A percentile compares a stretch with the other conserved stretches of the same genome.
phyloP scores from a whole-genome alignment of 2,329 filamentous ascomycete genomes.

The Tothia fuscella region DNA sequence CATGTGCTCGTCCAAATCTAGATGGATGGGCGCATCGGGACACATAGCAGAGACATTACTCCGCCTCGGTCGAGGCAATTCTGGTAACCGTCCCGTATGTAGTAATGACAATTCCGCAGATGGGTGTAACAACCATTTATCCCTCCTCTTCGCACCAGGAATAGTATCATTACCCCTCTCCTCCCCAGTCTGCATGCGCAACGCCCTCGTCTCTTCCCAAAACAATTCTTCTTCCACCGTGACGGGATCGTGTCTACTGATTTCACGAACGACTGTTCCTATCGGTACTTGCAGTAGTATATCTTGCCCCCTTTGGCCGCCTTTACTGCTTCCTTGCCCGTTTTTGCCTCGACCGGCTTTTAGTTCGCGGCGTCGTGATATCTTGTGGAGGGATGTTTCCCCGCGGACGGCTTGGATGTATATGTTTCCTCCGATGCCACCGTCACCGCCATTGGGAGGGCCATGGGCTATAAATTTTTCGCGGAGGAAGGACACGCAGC shows the following conservation, averaged over 20 bases:
- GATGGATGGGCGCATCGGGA: conserved; percentile 55
- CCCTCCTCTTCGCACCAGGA: conserved; percentile 22
- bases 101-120: conserved; percentile 56
- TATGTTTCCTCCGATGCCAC: conserved; percentile 79
- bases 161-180: not conserved
- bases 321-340: conserved; percentile 60
- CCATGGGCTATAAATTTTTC: conserved; percentile 85
- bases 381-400: conserved; percentile 86
- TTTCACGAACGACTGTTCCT: conserved; percentile 78
- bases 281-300: conserved; percentile 82
- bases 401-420: conserved; percentile 90
- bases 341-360: conserved; percentile 66
- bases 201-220: conserved; percentile 11
- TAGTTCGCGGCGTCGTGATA: conserved; percentile 63
- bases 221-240: conserved; percentile 46
- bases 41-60: conserved; percentile 53
- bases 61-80: conserved; percentile 42
- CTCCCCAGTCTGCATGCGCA: conserved; percentile 18
- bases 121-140: conserved; percentile 81
- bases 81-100: conserved; percentile 45
- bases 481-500: conserved; percentile 86
- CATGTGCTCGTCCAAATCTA: conserved; percentile 55
- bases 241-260: conserved; percentile 65
- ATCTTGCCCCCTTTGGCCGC: conserved; percentile 75
- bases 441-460: conserved; percentile 88